Evolutionary conservation across 1,139 yeast species (phyloP).

Genomic region (Blastobotrys serpentis): DNA sequence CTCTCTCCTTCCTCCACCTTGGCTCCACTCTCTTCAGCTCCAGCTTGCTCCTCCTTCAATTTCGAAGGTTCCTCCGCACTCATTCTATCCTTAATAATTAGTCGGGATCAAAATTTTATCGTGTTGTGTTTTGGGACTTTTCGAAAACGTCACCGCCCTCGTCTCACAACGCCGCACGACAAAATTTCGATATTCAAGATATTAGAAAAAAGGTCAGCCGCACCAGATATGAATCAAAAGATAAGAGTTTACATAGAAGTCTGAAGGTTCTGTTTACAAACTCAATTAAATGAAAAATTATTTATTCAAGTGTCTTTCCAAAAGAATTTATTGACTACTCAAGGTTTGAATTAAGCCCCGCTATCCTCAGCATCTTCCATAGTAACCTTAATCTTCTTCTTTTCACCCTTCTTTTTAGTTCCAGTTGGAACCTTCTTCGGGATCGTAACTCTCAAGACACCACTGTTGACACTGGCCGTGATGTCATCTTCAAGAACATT

Average conservation of each 20-base stretch:
- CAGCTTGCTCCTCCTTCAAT: neutral
- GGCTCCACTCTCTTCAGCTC: neutral
- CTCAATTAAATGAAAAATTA: too few species aligned
- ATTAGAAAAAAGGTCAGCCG: too few species aligned
- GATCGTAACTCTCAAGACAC: constrained; percentile 50
- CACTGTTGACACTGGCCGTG: constrained; percentile 51
- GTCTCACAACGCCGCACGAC: too few species aligned
- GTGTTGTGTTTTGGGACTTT: neutral
- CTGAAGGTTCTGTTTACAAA: too few species aligned
- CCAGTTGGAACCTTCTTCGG: constrained; percentile 41
- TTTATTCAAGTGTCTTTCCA: too few species aligned
- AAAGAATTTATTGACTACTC: too few species aligned
- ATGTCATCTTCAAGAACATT: constrained; percentile 51
- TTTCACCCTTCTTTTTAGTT: neutral
- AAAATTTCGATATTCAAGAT: too few species aligned
- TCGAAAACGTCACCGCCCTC: too few species aligned
- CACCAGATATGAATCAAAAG: too few species aligned
- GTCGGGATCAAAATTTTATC: constrained; percentile 1
- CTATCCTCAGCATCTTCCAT: constrained; percentile 1
- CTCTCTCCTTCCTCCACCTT: constrained; percentile 7
- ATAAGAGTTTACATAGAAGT: too few species aligned
- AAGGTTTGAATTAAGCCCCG: neutral
- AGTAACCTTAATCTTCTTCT: constrained; percentile 5
- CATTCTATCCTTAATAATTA: neutral
- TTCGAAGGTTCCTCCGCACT: constrained; percentile 6